These are phyloP conservation scores for Kockiozyma suomiensis DNA, from an alignment of 805 yeast genomes.

Conservation along the genomic window DNA sequence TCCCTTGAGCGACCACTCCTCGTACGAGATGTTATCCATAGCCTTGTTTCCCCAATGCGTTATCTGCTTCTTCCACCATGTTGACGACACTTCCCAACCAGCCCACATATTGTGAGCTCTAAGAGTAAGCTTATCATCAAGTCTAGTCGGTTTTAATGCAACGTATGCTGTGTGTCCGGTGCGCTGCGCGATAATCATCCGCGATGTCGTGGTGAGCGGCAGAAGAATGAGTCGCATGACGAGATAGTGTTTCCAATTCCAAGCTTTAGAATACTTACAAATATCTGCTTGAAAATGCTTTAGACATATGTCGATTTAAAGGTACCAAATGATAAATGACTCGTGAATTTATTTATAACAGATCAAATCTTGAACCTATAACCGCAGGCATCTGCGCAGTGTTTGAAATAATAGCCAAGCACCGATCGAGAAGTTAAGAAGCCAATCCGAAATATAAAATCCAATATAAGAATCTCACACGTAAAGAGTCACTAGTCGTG, in stretches of 20 bases:
- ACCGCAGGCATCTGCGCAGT: too few relatives aligned
- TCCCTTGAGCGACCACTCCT: slow-evolving; percentile 72
- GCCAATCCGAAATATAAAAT: too few relatives aligned
- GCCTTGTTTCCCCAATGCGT: slow-evolving; percentile 56
- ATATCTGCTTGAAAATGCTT: too few relatives aligned
- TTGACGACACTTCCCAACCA: slow-evolving; percentile 58
- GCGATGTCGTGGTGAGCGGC: slow-evolving; percentile 66
- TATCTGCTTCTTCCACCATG: slow-evolving; percentile 59
- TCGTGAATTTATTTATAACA: too few relatives aligned
- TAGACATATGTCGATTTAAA: too few relatives aligned
- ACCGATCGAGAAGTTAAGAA: too few relatives aligned
- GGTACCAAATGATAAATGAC: too few relatives aligned
- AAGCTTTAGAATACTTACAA: not conserved
- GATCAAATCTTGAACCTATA: too few relatives aligned
- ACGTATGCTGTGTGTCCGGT: slow-evolving; percentile 35
- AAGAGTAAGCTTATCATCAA: slow-evolving; percentile 49
- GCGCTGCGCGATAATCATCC: slow-evolving; percentile 72
- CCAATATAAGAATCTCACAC: too few relatives aligned
- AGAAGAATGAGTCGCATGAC: slow-evolving; percentile 63
- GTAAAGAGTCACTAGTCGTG: too few relatives aligned
- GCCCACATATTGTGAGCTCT: slow-evolving; percentile 66
- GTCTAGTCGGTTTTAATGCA: slow-evolving; percentile 41
- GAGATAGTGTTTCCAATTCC: not conserved
- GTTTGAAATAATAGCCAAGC: too few relatives aligned
- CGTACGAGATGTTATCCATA: slow-evolving; percentile 71